Conservation (phyloP, 2,329 filamentous ascomycete genomes). For the Shiraia bambusicola region DNA sequence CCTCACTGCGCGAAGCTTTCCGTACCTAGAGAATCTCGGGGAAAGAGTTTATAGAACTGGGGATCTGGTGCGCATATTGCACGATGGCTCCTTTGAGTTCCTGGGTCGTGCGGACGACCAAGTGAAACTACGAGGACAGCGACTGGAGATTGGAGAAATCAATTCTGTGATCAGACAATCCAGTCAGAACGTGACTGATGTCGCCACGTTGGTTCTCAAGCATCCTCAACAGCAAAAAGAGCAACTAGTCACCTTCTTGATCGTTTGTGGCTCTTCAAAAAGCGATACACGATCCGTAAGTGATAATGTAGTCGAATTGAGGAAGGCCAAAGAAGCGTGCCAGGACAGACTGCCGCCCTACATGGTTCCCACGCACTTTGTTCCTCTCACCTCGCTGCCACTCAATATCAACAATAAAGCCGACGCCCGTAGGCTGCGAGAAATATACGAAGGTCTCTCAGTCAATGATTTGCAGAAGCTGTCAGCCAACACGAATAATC, state of each 20-base stretch:
- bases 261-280: conserved; percentile 28
- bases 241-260: conserved; percentile 74
- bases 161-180: conserved; percentile 74
- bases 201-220: conserved; percentile 74
- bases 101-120: conserved; percentile 87
- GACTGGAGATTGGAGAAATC: conserved; percentile 88
- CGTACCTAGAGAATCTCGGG: conserved; percentile 54
- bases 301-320: conserved; percentile 18
- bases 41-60: conserved; percentile 77
- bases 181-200: conserved; percentile 62
- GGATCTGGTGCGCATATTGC: conserved; percentile 78
- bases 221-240: conserved; percentile 75
- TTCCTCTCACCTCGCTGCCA: conserved; percentile 71
- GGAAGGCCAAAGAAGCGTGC: conserved; percentile 57
- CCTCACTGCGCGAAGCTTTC: conserved; percentile 77
- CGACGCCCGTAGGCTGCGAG: conserved; percentile 69
- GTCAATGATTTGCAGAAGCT: conserved; percentile 63
- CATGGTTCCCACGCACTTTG: conserved; percentile 86
- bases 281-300: conserved; percentile 23
- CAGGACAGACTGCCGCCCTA: conserved; percentile 71
- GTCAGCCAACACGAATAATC: conserved; percentile 16
- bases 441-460: conserved; percentile 64
- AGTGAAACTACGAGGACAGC: conserved; percentile 85
- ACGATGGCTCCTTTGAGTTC: conserved; percentile 84
- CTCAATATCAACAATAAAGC: conserved; percentile 89